Percentiles rank a stretch among this genome's conserved stretches.
These are phyloP conservation scores for Fistulinella prunicolor DNA, from an alignment of 768 basidiomycete species.

Conservation along the genomic window DNA sequence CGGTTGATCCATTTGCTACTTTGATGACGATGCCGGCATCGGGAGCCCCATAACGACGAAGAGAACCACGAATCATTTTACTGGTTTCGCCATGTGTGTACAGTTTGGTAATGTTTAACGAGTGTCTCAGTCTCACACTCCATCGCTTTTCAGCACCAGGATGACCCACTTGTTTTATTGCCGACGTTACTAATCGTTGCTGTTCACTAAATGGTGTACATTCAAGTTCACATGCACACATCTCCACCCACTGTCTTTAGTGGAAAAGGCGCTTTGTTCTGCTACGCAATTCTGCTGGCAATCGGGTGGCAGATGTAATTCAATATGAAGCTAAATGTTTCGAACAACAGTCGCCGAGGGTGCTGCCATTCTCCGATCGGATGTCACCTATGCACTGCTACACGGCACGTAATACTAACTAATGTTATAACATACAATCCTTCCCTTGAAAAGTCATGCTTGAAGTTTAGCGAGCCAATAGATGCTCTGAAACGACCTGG, in stretches of 20 bases:
- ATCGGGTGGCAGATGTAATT: too few species aligned
- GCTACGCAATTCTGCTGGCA: not conserved
- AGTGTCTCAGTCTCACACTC: too few species aligned
- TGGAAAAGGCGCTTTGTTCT: not conserved
- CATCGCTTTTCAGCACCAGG: too few species aligned
- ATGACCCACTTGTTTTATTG: constrained; percentile 9
- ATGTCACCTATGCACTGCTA: too few species aligned
- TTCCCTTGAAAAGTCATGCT: not conserved
- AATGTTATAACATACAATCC: not conserved
- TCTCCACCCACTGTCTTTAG: constrained; percentile 20
- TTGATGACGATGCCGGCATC: constrained; percentile 64
- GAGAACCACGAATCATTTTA: constrained; percentile 56
- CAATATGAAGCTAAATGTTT: too few species aligned
- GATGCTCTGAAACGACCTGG: constrained; percentile 23
- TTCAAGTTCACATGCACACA: constrained; percentile 5
- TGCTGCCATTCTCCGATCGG: too few species aligned
- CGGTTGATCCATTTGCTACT: constrained; percentile 66
- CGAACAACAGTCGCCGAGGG: too few species aligned
- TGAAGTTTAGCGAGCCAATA: constrained; percentile 13
- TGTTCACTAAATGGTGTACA: constrained; percentile 13
- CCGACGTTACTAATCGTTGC: too few species aligned
- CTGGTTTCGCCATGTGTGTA: constrained; percentile 32
- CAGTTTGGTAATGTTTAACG: too few species aligned
- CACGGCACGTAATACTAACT: too few species aligned
- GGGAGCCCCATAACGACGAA: constrained; percentile 33